phyloP scores from a whole-genome alignment of 2,329 filamentous ascomycete species.

The Claviceps sp. region DNA sequence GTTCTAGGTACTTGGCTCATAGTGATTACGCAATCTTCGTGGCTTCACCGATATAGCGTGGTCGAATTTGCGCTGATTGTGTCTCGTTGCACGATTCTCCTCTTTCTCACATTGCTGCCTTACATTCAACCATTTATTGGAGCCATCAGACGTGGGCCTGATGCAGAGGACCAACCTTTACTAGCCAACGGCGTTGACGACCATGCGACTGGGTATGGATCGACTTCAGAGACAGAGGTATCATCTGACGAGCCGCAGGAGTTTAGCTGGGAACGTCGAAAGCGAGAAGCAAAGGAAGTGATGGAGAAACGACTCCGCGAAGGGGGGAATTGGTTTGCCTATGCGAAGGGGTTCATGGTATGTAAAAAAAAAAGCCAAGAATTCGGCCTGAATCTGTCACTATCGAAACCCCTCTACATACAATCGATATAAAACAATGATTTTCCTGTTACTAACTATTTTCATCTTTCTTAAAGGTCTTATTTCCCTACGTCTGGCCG shows the following conservation, averaged over 20 bases:
- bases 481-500: constrained; percentile 72
- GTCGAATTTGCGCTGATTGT: constrained; percentile 12
- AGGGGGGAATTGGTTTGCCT: constrained; percentile 64
- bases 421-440: no score
- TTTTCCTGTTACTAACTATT: neutral
- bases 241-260: constrained; percentile 30
- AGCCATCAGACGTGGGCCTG: constrained; percentile 18
- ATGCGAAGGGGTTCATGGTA: constrained; percentile 58
- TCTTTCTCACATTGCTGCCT: constrained; percentile 18
- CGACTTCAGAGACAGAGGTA: constrained; percentile 26
- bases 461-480: constrained; percentile 34
- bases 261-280: constrained; percentile 38
- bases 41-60: constrained; percentile 9
- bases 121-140: constrained; percentile 15
- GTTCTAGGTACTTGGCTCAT: constrained; percentile 23
- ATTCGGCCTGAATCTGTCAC: no score
- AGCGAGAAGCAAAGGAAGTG: constrained; percentile 40
- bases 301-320: constrained; percentile 58
- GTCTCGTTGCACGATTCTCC: constrained; percentile 10
- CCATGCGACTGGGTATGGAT: constrained; percentile 26
- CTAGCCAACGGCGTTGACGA: constrained; percentile 23
- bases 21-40: constrained; percentile 1
- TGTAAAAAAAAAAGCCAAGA: constrained; percentile 3
- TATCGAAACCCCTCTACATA: no score
- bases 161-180: constrained; percentile 47